Base-by-base conservation (phyloP, 768 basidiomycete genomes). In the Lactifluus volemus region DNA sequence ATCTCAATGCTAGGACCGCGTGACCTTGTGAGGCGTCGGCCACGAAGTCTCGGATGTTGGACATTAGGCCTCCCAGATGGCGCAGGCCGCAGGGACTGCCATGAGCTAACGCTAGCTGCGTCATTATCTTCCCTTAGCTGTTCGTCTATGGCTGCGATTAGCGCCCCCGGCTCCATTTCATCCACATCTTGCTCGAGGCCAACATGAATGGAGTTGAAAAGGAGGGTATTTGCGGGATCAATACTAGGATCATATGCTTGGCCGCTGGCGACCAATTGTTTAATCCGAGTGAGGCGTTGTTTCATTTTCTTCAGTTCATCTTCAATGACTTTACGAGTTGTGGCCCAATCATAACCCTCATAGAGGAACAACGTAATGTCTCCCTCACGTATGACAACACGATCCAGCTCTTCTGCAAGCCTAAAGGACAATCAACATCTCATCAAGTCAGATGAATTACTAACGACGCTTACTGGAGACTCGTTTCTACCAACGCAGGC, bases 151-250 rank as follows among this genome's bases (percentile, higher is more conserved):
- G 94, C 95, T 7, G 91, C 92, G 41, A 97, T 82, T 48, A 96
- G 76, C 2, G 83, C 84, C 10, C 79, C 82, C 3, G 86, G 82
- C 67, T 96, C 93, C 66, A 88, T 75, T 30, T 83, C 81, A 52
- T 88, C 86, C 14, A 83, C 72, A 56, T 90, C 86, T 64, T 86
- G 82, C 34, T 89, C 84, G n/a, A 98, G 76, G 32, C 96, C 95
- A 58, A 98, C 87, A 67, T 94, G 90, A 41, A 97, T 83, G 0
- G 95, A 98, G 70, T 98, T 97, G 79, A 95, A 97, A 21, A 98
- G 79, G 5, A 89, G 77, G 2, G 89, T 75, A 66, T 85, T 85
- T 6, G 88, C 87, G 32, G 78, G 75, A 67, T 91, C 90, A 15
- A 85, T 76, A 55, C 77, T 82, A 17, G 87, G 82, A 62, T 96